Evolutionary conservation across 768 basidiomycete genomes (phyloP).

Genomic region (Trametes cinnabarina): DNA sequence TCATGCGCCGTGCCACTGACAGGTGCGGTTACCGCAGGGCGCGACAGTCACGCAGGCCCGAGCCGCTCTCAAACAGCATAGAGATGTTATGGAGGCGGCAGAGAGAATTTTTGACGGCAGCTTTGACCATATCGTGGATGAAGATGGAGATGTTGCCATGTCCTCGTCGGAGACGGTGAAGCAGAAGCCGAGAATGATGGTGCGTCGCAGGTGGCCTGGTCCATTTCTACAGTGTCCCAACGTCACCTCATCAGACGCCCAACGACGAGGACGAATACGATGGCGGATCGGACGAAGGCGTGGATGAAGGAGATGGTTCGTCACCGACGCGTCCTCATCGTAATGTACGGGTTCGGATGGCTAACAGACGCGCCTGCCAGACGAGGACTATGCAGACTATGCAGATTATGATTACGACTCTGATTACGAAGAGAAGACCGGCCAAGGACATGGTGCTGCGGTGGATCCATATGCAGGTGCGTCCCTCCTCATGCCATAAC

Average conservation of each 20-base stretch:
- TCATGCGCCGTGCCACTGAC: neutral
- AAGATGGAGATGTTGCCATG: constrained; percentile 38
- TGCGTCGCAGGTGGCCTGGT: constrained; percentile 16
- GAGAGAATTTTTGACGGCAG: constrained; percentile 83
- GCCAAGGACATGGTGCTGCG: constrained; percentile 43
- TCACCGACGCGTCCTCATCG: neutral
- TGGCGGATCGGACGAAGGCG: constrained; percentile 50
- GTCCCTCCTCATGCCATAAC: neutral
- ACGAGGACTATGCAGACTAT: constrained; percentile 66
- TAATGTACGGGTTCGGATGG: neutral
- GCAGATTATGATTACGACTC: constrained; percentile 87
- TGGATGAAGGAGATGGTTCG: constrained; percentile 52
- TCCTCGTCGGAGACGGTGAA: constrained; percentile 7
- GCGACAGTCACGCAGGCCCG: constrained; percentile 78
- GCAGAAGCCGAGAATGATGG: constrained; percentile 27
- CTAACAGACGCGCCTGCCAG: constrained; percentile 26
- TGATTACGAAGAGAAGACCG: constrained; percentile 55
- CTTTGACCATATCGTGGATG: constrained; percentile 70
- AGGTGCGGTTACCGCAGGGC: constrained; percentile 50
- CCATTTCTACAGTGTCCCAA: neutral
- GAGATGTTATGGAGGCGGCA: constrained; percentile 91
- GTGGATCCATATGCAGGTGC: constrained; percentile 89
- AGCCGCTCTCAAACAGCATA: constrained; percentile 76
- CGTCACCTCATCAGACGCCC: constrained; percentile 47
- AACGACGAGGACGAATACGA: constrained; percentile 51